Conservation (phyloP, 192 early-diverging fungal genomes). For the Linnemannia schmuckeri region DNA sequence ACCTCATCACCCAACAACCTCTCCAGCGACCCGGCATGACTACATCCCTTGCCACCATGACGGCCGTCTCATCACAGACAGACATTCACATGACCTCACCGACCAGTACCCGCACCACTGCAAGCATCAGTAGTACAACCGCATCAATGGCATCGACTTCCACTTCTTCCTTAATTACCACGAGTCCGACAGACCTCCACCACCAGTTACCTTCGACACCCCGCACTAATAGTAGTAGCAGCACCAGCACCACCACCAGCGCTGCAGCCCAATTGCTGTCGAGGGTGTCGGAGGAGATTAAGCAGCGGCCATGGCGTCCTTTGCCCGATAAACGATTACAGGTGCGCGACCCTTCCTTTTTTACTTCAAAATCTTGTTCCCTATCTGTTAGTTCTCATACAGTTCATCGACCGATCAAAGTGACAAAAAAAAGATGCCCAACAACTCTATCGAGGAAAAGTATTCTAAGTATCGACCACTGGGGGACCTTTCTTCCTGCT, state of each 20-base stretch:
- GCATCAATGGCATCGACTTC: not conserved
- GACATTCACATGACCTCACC: not conserved
- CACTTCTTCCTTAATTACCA: not conserved
- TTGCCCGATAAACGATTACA: slow-evolving; percentile 49
- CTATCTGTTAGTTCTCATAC: not conserved
- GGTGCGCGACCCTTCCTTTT: slow-evolving; percentile 9
- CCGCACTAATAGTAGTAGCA: not conserved
- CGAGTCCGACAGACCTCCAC: not conserved
- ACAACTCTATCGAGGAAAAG: not conserved
- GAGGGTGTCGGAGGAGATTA: slow-evolving; percentile 48
- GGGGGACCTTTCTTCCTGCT: not conserved
- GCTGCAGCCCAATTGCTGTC: slow-evolving; percentile 37
- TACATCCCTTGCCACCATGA: slow-evolving; percentile 9
- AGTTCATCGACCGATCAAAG: slow-evolving; percentile 24
- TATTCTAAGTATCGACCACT: not conserved
- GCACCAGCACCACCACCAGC: not conserved
- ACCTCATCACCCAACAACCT: slow-evolving; percentile 51
- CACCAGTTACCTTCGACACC: not conserved
- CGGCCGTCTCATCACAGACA: not conserved
- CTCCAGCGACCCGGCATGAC: slow-evolving; percentile 37
- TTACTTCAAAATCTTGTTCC: not conserved
- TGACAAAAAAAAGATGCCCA: slow-evolving; percentile 18
- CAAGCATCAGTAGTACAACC: not conserved
- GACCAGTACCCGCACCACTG: not conserved
- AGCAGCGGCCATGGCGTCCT: slow-evolving; percentile 50